Percentiles rank a stretch among this genome's conserved stretches.
These are phyloP conservation scores for Bipolaris gigantea DNA, from an alignment of 2,329 filamentous ascomycete species.

Conservation along the genomic window DNA sequence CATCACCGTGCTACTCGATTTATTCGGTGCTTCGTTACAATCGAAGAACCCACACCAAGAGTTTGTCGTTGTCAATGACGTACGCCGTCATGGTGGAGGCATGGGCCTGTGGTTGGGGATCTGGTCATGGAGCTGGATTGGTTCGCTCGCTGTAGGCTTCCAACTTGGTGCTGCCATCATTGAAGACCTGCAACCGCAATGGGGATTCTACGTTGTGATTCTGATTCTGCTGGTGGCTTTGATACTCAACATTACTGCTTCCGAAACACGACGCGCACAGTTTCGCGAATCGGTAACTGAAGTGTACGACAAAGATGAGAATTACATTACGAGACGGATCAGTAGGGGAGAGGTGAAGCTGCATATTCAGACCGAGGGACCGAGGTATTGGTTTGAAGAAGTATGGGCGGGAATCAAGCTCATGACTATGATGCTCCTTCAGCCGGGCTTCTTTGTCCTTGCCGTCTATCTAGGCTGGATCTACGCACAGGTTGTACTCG, in stretches of 20 bases:
- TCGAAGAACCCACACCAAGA: slow-evolving; percentile 73
- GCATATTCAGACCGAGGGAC: slow-evolving; percentile 71
- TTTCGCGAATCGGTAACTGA: slow-evolving; percentile 70
- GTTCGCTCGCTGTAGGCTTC: slow-evolving; percentile 72
- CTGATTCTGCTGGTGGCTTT: slow-evolving; percentile 67
- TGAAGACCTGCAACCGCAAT: slow-evolving; percentile 63
- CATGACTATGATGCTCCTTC: slow-evolving; percentile 69
- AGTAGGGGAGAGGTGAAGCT: slow-evolving; percentile 76
- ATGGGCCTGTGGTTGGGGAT: slow-evolving; percentile 71
- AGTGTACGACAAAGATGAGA: slow-evolving; percentile 51
- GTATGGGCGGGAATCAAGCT: slow-evolving; percentile 70
- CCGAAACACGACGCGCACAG: slow-evolving; percentile 70
- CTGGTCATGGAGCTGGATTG: slow-evolving; percentile 73
- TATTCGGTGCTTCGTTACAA: slow-evolving; percentile 77
- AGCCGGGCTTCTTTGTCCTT: slow-evolving; percentile 73
- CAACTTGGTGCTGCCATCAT: slow-evolving; percentile 71
- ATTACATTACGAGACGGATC: slow-evolving; percentile 56
- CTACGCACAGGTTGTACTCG: slow-evolving; percentile 72
- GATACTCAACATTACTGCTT: slow-evolving; percentile 69
- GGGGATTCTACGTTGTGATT: slow-evolving; percentile 76
- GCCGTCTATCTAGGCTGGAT: slow-evolving; percentile 77
- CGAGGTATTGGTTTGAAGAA: slow-evolving; percentile 77
- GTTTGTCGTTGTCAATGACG: slow-evolving; percentile 66
- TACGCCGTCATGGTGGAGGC: slow-evolving; percentile 73
- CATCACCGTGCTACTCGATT: slow-evolving; percentile 69